These are phyloP conservation scores for Pinguiococcus pyrenoidosus DNA, from an alignment of 108 stramenopile genomes.

Conservation along the genomic window DNA sequence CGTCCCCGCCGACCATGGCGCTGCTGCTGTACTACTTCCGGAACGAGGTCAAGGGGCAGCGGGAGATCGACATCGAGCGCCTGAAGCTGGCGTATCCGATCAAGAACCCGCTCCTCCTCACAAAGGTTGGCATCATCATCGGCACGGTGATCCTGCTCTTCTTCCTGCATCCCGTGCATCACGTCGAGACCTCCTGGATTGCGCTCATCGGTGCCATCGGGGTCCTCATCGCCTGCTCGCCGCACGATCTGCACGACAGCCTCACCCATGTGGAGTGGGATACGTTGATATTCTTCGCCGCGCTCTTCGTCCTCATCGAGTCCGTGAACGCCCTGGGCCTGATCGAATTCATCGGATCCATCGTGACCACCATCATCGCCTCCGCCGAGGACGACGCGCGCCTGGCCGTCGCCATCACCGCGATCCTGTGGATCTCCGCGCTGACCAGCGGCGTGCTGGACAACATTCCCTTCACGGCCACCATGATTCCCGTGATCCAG, in stretches of 20 bases:
- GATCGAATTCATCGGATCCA: constrained; percentile 33
- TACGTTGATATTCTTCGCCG: constrained; percentile 50
- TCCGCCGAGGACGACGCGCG: constrained; percentile 31
- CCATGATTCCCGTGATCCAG: constrained; percentile 48
- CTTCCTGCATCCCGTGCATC: constrained; percentile 53
- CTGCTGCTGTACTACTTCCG: constrained; percentile 35
- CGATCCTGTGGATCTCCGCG: constrained; percentile 48
- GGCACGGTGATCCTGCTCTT: constrained; percentile 43
- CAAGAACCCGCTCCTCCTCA: neutral
- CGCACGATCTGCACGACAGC: constrained; percentile 49
- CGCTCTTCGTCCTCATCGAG: constrained; percentile 50
- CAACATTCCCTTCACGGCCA: constrained; percentile 53
- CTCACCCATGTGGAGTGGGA: constrained; percentile 44
- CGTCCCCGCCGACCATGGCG: constrained; percentile 35
- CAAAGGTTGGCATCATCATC: constrained; percentile 4
- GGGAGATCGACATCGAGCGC: constrained; percentile 27
- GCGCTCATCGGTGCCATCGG: constrained; percentile 46
- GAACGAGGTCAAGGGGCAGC: constrained; percentile 14
- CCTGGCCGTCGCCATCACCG: constrained; percentile 39
- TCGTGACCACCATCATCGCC: constrained; percentile 33
- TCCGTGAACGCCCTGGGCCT: constrained; percentile 53
- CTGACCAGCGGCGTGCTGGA: constrained; percentile 9
- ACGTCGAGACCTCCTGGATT: constrained; percentile 56
- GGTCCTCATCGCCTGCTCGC: constrained; percentile 46
- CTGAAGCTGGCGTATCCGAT: constrained; percentile 26